Evolutionary conservation across 1,284 basidiomycete genomes (phyloP), one percentile per base, ranked within the genome.

Genomic region (Phenoliferia sp.): DNA sequence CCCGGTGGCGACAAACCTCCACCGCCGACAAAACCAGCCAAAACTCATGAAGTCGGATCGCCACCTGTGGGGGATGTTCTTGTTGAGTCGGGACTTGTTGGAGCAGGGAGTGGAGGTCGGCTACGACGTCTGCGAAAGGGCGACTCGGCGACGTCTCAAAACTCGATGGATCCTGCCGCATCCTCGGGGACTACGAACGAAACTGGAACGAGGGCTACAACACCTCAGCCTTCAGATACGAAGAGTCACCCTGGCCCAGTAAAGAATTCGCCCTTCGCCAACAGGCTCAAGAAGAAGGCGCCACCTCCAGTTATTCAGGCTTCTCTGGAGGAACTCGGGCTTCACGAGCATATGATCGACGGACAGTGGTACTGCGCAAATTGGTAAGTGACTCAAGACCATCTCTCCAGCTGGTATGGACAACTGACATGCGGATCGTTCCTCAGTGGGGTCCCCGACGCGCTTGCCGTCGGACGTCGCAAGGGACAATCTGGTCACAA

Each of bases 311-410:
- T 32, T 34, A 62, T 26, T 29, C 16, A 35, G 52, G 19, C 61
- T 16, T 34, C 54, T 16, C 62, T 59, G 6, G 69, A 63, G 17
- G 62, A 54, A 22, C 54, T 67, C 36, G 70, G 72, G 0, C 54
- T 70, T 76, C 90, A 90, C 74, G 83, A 87, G 54, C 90, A 91
- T 76, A 83, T 86, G 75, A 89, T 93, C 75, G 82, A 92, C 74
- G 91, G 90, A 0, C 83, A 88, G 3, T 95, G 92, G 92, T 90
- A 92, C 80, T 95, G 92, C 78, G 91, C 89, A 55, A 93, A 93
- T 76, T 72, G 71, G 71, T 69, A 56, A 31, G 65, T 48, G 22
- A 15, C 39, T 44, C 15, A 44, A 44, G 39, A 12, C 22, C 39
- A 12, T 44, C 22, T 44, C 39, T 44, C 39, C 16, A n/a, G n/a